phyloP scores from a whole-genome alignment of 345 rosid species.

The Cardiospermum halicacabum region DNA sequence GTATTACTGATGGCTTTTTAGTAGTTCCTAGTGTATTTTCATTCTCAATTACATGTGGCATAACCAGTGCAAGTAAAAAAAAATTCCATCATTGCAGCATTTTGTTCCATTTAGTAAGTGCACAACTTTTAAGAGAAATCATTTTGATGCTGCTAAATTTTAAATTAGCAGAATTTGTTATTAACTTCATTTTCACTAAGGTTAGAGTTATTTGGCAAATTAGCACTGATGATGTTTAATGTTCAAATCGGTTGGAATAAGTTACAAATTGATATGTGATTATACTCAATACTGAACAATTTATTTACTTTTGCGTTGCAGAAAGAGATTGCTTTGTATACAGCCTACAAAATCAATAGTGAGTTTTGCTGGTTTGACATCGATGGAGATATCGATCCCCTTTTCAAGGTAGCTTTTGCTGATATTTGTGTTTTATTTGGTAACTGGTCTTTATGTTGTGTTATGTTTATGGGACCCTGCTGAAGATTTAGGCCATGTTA shows the following conservation, averaged over 20 bases:
- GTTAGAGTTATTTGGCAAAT: no score
- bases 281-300: conserved; percentile 4
- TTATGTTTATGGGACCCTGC: conserved; percentile 1
- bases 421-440: background rate
- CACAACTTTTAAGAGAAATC: background rate
- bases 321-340: conserved; percentile 95
- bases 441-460: background rate
- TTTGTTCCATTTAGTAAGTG: background rate
- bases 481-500: background rate
- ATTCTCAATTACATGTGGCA: background rate
- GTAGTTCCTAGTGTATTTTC: background rate
- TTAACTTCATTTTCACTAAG: background rate
- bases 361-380: conserved; percentile 90
- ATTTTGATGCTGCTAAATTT: background rate
- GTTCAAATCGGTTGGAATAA: no score
- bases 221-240: no score
- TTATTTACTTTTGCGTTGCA: conserved; percentile 38
- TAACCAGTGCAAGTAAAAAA: conserved; percentile 1
- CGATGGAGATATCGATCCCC: conserved; percentile 88
- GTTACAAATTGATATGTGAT: background rate
- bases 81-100: background rate
- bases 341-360: conserved; percentile 72
- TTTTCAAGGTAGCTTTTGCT: conserved; percentile 69
- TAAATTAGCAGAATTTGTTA: background rate
- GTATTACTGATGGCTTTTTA: background rate